Percentiles rank a stretch among this genome's conserved stretches.
These are phyloP conservation scores for Cladophialophora exuberans DNA, from an alignment of 2,329 filamentous ascomycete genomes.

Conservation along the genomic window DNA sequence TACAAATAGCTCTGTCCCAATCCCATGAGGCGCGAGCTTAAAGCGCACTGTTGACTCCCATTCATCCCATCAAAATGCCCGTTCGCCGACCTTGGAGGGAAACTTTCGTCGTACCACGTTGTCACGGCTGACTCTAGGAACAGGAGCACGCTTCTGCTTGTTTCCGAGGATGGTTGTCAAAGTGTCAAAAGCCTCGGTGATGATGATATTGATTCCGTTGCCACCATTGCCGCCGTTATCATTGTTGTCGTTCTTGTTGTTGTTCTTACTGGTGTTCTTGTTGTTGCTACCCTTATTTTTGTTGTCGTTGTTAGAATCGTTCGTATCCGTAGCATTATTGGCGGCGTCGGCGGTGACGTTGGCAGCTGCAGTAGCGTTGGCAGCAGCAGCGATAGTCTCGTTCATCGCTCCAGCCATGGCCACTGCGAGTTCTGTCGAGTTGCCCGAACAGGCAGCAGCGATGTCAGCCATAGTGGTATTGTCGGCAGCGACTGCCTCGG, in stretches of 20 bases:
- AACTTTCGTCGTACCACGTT: slow-evolving; percentile 6
- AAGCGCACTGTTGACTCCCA: too few species aligned
- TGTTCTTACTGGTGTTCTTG: neutral
- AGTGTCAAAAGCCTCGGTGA: slow-evolving; percentile 10
- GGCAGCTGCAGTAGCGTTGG: neutral
- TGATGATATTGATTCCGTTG: slow-evolving; percentile 5
- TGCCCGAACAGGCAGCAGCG: slow-evolving; percentile 8
- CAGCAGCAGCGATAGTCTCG: neutral
- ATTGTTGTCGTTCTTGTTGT: slow-evolving; percentile 7
- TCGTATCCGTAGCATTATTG: neutral
- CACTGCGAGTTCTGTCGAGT: slow-evolving; percentile 6
- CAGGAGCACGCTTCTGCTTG: slow-evolving; percentile 7
- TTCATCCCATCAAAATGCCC: slow-evolving; percentile 16
- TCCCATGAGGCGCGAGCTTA: too few species aligned
- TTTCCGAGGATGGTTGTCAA: slow-evolving; percentile 11
- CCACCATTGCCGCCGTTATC: neutral
- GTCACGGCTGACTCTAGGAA: neutral
- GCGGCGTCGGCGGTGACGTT: neutral
- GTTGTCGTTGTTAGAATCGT: neutral
- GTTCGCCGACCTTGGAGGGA: neutral
- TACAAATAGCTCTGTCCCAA: too few species aligned
- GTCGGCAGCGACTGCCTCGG: slow-evolving; percentile 4
- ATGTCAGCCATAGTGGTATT: slow-evolving; percentile 15
- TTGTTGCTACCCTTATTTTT: too few species aligned
- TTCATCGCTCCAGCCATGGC: slow-evolving; percentile 7